Evolutionary conservation across 1,284 basidiomycete genomes (phyloP), one percentile per base, ranked within the genome.

Genomic region (Phlebopus sp.): DNA sequence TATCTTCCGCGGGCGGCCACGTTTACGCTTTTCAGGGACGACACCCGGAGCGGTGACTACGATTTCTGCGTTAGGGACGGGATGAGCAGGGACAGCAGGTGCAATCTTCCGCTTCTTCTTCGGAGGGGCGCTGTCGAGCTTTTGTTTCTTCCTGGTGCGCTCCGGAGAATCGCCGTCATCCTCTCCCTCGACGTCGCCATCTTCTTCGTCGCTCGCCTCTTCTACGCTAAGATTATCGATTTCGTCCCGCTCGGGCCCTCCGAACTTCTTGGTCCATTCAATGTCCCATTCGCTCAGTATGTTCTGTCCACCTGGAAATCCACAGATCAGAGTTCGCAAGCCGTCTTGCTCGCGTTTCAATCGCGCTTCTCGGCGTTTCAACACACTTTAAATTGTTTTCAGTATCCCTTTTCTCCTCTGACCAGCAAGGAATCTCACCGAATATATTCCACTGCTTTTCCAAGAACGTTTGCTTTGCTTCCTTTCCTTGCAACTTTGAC

Each of bases 401-500:
- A 62, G 43, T 15, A n/a, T n/a, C n/a, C 13, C 23, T 27, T 8
- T 13, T 19, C 8, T 27, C 37, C 8, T 15, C n/a, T 14, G 0
- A 14, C 5, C 6, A 13, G 7, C 18, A 49, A 53, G 18, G 21
- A 4, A 41, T 52, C 71, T 49, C 49, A 80, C 79, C 69, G 67
- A 47, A 91, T 91, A 57, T 90, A 91, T 62, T 91, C 88, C 1
- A 86, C 84, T 0, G 88, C 88, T 53, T 91, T 91, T 27, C 86
- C 87, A 3, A 91, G 73, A 1, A 91, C 84, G 54, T 88, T 90
- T 2, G 87, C 89, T 61, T 91, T 91, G 67, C 84, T 87, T 64
- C 86, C 86, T 68, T 91, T 91, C 44, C 88, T 74, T 8, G 88
- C 88, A 15, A 89, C 84, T 62, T 86, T 88, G 56, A 91, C 87